A percentile compares a stretch with the other conserved stretches of the same genome.
These are phyloP conservation scores for Dovyalis caffra DNA, from an alignment of 345 rosid species.

Conservation along the genomic window DNA sequence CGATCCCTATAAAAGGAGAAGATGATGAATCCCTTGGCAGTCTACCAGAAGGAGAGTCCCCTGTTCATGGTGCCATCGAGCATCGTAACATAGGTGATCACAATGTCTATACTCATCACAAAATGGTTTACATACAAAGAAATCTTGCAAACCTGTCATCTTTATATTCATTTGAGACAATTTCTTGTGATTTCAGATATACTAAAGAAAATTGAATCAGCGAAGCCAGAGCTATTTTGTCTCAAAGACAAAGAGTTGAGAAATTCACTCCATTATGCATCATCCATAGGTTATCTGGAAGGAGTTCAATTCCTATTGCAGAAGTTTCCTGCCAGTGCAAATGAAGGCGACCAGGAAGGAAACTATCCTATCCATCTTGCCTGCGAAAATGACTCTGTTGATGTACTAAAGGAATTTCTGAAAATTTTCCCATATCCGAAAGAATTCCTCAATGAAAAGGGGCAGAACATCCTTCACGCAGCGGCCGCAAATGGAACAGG, in stretches of 20 bases:
- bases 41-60: background rate
- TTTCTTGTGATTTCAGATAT: conserved; percentile 7
- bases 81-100: background rate
- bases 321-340: background rate
- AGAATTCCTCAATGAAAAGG: background rate
- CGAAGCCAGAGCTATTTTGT: conserved; percentile 10
- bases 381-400: background rate
- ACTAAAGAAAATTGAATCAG: background rate
- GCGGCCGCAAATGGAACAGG: background rate
- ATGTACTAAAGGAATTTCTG: background rate
- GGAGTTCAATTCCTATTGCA: conserved; percentile 4
- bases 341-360: background rate
- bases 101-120: background rate
- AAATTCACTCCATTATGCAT: conserved; percentile 13
- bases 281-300: background rate
- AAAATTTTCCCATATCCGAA: background rate
- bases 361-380: background rate
- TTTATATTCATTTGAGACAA: background rate
- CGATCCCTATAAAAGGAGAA: background rate
- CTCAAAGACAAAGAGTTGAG: conserved; percentile 15
- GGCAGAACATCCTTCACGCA: background rate
- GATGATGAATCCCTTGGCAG: background rate
- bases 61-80: conserved; percentile 3
- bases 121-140: background rate
- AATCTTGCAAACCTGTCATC: background rate